Conservation (phyloP, 1,284 basidiomycete genomes). For the Kwoniella shivajii region DNA sequence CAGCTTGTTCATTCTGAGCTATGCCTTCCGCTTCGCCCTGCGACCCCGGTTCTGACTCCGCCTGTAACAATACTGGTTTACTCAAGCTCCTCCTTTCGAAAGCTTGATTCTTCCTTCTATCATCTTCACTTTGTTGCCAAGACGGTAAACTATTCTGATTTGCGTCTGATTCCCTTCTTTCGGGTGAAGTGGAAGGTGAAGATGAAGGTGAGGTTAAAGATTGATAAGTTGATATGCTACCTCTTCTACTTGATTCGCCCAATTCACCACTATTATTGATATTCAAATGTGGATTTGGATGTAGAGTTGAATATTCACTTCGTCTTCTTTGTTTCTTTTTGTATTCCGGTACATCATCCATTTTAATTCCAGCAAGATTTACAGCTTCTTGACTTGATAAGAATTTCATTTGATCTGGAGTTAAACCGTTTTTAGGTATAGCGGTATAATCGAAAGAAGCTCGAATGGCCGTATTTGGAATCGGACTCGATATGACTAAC, state of each 20-base stretch:
- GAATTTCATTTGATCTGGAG: slow-evolving; percentile 36
- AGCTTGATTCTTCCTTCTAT: slow-evolving; percentile 19
- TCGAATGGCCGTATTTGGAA: slow-evolving; percentile 32
- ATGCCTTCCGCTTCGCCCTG: background rate
- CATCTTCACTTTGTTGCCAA: slow-evolving; percentile 25
- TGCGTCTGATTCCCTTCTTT: background rate
- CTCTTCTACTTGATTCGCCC: background rate
- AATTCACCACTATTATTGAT: background rate
- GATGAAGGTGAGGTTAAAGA: too few relatives aligned
- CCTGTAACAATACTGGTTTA: background rate
- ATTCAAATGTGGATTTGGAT: too few relatives aligned
- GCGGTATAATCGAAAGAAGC: slow-evolving; percentile 28
- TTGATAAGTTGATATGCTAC: too few relatives aligned
- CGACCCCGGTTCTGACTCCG: background rate
- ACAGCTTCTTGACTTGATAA: slow-evolving; percentile 29
- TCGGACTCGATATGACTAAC: slow-evolving; percentile 27
- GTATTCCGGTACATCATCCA: slow-evolving; percentile 26
- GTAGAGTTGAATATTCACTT: too few relatives aligned
- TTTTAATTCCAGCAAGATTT: slow-evolving; percentile 23
- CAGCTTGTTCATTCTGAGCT: background rate
- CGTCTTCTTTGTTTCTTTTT: slow-evolving; percentile 20
- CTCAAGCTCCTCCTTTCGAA: slow-evolving; percentile 13
- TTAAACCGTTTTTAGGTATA: slow-evolving; percentile 31
- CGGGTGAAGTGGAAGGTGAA: too few relatives aligned
- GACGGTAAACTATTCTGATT: slow-evolving; percentile 10